These are phyloP conservation scores for Ephemerocybe angulata DNA, from an alignment of 768 basidiomycete species.

Conservation along the genomic window DNA sequence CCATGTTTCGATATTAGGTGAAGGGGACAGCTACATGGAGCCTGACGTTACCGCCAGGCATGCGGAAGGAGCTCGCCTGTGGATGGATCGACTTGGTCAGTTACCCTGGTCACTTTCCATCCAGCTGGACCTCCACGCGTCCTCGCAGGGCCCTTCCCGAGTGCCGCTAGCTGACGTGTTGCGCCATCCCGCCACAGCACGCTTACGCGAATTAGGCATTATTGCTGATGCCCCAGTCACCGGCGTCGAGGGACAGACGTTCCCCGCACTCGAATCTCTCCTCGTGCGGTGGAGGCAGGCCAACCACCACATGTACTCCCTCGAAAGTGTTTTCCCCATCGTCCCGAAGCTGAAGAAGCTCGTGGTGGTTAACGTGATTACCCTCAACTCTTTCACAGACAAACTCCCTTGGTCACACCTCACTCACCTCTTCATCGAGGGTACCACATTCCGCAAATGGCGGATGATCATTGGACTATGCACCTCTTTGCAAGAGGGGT, in stretches of 20 bases:
- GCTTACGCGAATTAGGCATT: neutral
- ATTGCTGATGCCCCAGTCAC: neutral
- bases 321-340: neutral
- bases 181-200: neutral
- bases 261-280: neutral
- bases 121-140: neutral
- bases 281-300: neutral
- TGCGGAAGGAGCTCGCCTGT: neutral
- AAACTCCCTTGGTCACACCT: slow-evolving; percentile 1
- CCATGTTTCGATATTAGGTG: neutral
- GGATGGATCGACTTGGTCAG: slow-evolving; percentile 1
- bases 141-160: too few relatives aligned
- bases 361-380: neutral
- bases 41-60: neutral
- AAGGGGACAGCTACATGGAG: neutral
- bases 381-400: neutral
- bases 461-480: neutral
- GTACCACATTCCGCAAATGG: neutral
- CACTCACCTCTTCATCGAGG: slow-evolving; percentile 1
- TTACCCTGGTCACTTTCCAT: slow-evolving; percentile 2
- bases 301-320: neutral
- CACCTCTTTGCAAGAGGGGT: neutral
- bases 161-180: neutral
- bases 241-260: neutral
- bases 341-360: neutral